These are phyloP conservation scores for Cladophialophora bantiana DNA, from an alignment of 2,329 filamentous ascomycete genomes.

Conservation along the genomic window DNA sequence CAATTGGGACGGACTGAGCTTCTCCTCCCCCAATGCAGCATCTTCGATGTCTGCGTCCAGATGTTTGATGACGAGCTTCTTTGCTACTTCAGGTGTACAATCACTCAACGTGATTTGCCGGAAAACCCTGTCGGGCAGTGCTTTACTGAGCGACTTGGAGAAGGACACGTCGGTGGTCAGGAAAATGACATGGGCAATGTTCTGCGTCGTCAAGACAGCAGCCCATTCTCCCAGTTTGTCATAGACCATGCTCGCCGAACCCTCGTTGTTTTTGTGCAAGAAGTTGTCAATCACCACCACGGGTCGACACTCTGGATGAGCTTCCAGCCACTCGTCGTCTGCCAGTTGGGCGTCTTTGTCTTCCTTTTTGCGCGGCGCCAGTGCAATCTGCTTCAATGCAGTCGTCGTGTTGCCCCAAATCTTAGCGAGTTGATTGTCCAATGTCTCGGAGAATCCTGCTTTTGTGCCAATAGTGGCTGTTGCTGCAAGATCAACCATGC, in stretches of 20 bases:
- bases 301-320: conserved; percentile 81
- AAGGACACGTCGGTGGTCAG: conserved; percentile 88
- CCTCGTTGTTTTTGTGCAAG: conserved; percentile 76
- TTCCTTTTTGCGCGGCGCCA: conserved; percentile 72
- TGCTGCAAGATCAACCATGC: conserved; percentile 87
- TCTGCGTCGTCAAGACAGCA: conserved; percentile 80
- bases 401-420: conserved; percentile 84
- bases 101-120: conserved; percentile 85
- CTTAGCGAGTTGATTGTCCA: conserved; percentile 87
- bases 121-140: conserved; percentile 90
- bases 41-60: conserved; percentile 60
- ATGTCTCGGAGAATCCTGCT: conserved; percentile 89
- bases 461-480: conserved; percentile 95
- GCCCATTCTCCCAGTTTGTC: conserved; percentile 90
- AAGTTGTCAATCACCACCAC: conserved; percentile 94
- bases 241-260: conserved; percentile 66
- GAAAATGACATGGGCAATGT: conserved; percentile 93
- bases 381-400: conserved; percentile 78
- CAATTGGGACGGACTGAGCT: conserved; percentile 55
- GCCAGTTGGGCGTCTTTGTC: conserved; percentile 75
- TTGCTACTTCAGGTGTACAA: conserved; percentile 83
- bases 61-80: conserved; percentile 86
- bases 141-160: conserved; percentile 84
- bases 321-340: conserved; percentile 88
- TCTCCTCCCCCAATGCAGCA: conserved; percentile 47